Percentiles rank a stretch among this genome's conserved stretches.
Conservation (phyloP, 495 filamentous ascomycete species). For the Rusavskia elegans region DNA sequence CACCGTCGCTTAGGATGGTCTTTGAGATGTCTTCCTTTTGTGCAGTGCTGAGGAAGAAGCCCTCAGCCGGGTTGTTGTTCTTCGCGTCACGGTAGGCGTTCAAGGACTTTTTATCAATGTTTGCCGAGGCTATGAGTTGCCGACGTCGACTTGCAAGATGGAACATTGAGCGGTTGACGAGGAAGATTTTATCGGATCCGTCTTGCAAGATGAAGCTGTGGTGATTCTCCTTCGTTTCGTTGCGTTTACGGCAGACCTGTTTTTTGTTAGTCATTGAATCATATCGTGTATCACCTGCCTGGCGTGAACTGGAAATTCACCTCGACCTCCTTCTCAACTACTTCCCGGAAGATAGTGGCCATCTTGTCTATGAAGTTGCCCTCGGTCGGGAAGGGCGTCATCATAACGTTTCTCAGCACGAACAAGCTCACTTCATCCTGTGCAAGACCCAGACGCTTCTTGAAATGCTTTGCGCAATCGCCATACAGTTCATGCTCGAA, state of each 20-base stretch:
- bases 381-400: constrained; percentile 24
- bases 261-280: background rate
- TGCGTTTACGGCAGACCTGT: constrained; percentile 16
- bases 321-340: constrained; percentile 19
- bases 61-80: constrained; percentile 6
- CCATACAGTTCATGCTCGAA: constrained; percentile 26
- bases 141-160: constrained; percentile 17
- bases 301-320: constrained; percentile 1
- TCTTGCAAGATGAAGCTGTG: constrained; percentile 21
- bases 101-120: constrained; percentile 11
- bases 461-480: constrained; percentile 22
- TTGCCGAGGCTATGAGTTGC: constrained; percentile 19
- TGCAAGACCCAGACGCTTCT: constrained; percentile 20
- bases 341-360: constrained; percentile 13
- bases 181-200: constrained; percentile 18
- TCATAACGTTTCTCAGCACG: constrained; percentile 26
- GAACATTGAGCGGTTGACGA: constrained; percentile 21
- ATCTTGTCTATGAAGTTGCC: constrained; percentile 19
- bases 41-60: constrained; percentile 11
- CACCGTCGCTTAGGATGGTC: constrained; percentile 3
- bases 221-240: constrained; percentile 11
- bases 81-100: constrained; percentile 13
- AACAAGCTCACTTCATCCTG: constrained; percentile 17
- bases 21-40: constrained; percentile 7
- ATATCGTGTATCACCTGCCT: background rate